Percentiles rank a stretch among this genome's conserved stretches.
Conservation (phyloP, 768 basidiomycete species). For the Boletus barrowsii region DNA sequence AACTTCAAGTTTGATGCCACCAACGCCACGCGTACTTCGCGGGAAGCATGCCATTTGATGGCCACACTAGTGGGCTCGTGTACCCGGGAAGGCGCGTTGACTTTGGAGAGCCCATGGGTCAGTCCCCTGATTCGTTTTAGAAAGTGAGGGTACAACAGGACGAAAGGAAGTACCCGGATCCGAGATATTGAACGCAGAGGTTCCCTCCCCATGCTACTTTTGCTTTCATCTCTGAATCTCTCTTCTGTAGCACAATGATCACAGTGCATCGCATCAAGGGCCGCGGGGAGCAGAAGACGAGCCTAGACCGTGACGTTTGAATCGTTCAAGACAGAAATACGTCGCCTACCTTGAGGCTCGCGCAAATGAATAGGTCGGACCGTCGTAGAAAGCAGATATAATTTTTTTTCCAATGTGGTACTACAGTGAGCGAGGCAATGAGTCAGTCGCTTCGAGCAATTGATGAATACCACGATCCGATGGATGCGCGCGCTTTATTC, state of each 20-base stretch:
- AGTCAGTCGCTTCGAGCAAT: slow-evolving; percentile 3
- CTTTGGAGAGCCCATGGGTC: neutral
- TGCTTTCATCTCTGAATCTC: neutral
- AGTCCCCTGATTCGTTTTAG: slow-evolving; percentile 3
- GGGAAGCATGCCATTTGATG: neutral
- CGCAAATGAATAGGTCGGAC: slow-evolving; percentile 15
- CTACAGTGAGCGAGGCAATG: slow-evolving; percentile 1
- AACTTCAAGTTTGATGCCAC: neutral
- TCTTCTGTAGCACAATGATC: neutral
- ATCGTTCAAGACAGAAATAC: slow-evolving; percentile 10
- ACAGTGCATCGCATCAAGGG: neutral
- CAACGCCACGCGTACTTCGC: neutral
- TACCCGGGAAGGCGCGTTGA: neutral
- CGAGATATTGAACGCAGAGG: slow-evolving; percentile 2
- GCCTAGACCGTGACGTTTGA: slow-evolving; percentile 2
- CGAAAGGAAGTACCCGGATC: slow-evolving; percentile 9
- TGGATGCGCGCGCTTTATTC: slow-evolving; percentile 4
- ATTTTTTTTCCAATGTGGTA: slow-evolving; percentile 5
- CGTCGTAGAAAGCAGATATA: slow-evolving; percentile 6
- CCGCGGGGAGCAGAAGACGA: slow-evolving; percentile 13
- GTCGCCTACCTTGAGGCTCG: neutral
- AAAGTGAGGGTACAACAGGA: slow-evolving; percentile 1
- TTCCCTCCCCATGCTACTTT: neutral
- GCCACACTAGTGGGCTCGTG: neutral
- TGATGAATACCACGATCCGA: slow-evolving; percentile 7